phyloP scores from a whole-genome alignment of 768 basidiomycete genomes.

The Tephrocybe sp. region DNA sequence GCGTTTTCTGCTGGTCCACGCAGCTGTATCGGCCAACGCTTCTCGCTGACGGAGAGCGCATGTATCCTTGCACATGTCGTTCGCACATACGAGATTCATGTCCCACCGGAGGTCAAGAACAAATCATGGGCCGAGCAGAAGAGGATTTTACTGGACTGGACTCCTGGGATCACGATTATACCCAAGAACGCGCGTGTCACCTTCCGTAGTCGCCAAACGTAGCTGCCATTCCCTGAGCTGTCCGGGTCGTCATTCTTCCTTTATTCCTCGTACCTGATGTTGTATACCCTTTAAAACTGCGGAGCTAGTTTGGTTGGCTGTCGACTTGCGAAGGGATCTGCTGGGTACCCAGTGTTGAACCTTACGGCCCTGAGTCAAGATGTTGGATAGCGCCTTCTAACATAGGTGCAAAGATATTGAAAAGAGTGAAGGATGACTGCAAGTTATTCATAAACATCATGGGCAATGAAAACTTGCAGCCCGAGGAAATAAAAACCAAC shows the following conservation, averaged over 20 bases:
- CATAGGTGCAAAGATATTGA: no score
- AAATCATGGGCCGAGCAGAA: conserved; percentile 30
- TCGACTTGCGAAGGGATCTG: no score
- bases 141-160: conserved; percentile 32
- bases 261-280: not conserved
- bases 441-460: no score
- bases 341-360: no score
- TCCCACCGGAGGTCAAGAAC: conserved; percentile 32
- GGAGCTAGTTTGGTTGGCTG: no score
- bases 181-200: conserved; percentile 28
- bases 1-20: conserved; percentile 45
- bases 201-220: conserved; percentile 10
- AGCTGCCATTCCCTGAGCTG: not conserved
- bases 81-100: conserved; percentile 35
- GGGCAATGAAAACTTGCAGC: no score
- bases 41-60: conserved; percentile 39
- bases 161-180: conserved; percentile 29
- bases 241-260: not conserved
- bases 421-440: no score
- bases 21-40: conserved; percentile 48
- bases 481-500: no score
- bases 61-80: conserved; percentile 42
- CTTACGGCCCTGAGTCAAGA: no score
- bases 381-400: no score
- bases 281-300: not conserved